Evolutionary conservation across 257 asterid genomes (phyloP), one percentile per base, ranked within the genome.

Genomic region (Ballota nigra): DNA sequence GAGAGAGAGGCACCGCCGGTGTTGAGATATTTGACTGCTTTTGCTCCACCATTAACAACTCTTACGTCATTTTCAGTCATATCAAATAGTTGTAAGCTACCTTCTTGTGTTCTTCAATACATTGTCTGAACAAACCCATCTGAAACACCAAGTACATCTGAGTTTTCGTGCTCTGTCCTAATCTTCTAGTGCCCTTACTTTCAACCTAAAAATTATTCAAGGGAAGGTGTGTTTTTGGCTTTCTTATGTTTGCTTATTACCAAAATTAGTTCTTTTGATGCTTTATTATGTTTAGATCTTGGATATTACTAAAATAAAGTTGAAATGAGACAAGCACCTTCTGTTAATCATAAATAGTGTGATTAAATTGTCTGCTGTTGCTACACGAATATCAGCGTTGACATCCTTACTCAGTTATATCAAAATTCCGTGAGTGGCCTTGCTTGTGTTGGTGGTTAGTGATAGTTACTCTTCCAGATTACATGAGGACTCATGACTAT

Each of bases 101-200:
- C 43, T 63, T 49, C 33, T 72, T 63, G 22, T 72, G 63, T 61
- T 62, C 47, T 55, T 69, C 29, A 36, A 20, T 36, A n/a, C 26
- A 4, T 3, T 28, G 24, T 18, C 40, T 60, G 6, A 60, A 24
- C 52, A 53, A 60, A 28, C 47, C 61, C 45, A 10, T 15, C 16
- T 60, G 18, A 60, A 33, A 22, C 5, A 31, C 43, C 22, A 15
- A 4, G 16, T 9, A 5, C 31, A 61, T 36, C 24, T 49, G 31
- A 20, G 29, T 52, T 29, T 31, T 62, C 20, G 22, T 47, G n/a
- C 53, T 43, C 45, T 20, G 38, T 18, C 55, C 31, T 62, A 29
- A 33, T 62, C 43, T 34, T 31, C 56, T 34, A 61, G 52, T 29
- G 26, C 2, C 55, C 36, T 71, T 29, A 59, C 20, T 61, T 31